These are phyloP conservation scores for Plantago coronopus DNA, from an alignment of 305 asterid species.

Conservation along the genomic window DNA sequence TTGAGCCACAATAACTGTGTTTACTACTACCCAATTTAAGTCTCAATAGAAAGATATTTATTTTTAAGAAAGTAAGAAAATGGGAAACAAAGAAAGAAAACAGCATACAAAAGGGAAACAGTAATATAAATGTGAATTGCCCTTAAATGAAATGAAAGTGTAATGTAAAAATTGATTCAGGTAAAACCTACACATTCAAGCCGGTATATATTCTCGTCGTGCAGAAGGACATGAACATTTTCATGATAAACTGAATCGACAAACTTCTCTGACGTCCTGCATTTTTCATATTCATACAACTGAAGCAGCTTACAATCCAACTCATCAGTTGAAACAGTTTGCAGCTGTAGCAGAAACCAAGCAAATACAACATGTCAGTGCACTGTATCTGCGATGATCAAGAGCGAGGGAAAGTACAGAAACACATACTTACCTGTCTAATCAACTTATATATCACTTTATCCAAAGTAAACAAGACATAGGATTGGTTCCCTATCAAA, in stretches of 20 bases:
- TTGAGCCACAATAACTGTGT: background rate
- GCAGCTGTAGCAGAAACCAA: slow-evolving; percentile 47
- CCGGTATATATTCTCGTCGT: slow-evolving; percentile 61
- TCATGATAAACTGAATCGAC: slow-evolving; percentile 69
- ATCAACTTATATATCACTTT: slow-evolving; percentile 89
- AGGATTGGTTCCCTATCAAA: slow-evolving; percentile 89
- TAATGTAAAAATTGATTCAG: slow-evolving; percentile 15
- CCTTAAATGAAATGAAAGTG: background rate
- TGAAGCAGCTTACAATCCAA: slow-evolving; percentile 58
- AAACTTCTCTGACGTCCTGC: slow-evolving; percentile 58
- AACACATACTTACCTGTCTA: slow-evolving; percentile 57
- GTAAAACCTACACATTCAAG: slow-evolving; percentile 71
- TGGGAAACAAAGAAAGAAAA: too few species aligned
- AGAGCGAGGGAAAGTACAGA: slow-evolving; percentile 7
- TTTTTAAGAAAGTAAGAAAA: too few species aligned
- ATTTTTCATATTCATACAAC: slow-evolving; percentile 64
- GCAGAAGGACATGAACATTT: slow-evolving; percentile 58
- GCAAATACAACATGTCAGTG: slow-evolving; percentile 17
- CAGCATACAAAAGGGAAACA: background rate
- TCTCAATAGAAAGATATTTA: too few species aligned
- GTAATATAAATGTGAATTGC: background rate
- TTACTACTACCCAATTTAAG: background rate
- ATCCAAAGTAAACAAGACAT: slow-evolving; percentile 92
- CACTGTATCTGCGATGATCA: slow-evolving; percentile 8
- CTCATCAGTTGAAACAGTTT: slow-evolving; percentile 60